Base-by-base conservation (phyloP, 2,329 filamentous ascomycete species). In the Penicillium decumbens region DNA sequence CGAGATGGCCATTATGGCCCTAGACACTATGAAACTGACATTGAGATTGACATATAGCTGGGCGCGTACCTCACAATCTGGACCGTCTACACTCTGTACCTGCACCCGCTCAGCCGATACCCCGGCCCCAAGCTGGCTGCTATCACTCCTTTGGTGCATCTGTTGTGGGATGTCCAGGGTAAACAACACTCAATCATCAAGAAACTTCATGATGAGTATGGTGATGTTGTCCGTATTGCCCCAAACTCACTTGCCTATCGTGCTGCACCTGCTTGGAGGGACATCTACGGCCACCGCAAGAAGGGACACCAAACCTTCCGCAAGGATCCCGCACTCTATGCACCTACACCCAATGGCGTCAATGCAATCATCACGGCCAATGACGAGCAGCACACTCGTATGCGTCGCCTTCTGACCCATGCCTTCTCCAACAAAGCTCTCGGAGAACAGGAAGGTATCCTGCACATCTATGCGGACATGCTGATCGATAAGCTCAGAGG, bases 241-340 rank as follows among this genome's bases (percentile, higher is more conserved):
- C 74, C 74, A 0, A 65, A 66, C 32, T 63, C 72, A 24, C 56
- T 76, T 3, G 69, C 64, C 15, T 72, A 70, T 51, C 60, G 62
- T 20, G 53, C 48, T 24, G 51, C 58, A 6, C 43, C 57, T 6
- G 64, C 62, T 15, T 71, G 65, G 65, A 66, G 66, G 42, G 65
- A 64, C 6, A 69, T 72, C 29, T 71, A 72, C 43, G 67, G 66
- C 7, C 61, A 64, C 35, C 62, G 64, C 8, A 58, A 53, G 18
- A 54, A 58, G 39, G 63, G 61, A 6, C 49, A 54, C 3, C 54
- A 50, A 35, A 39, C 53, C 3, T 63, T 62, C 24, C 43, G 56
- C 37, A 68, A 65, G 43, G 62, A 67, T 43, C 53, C 50, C 1
- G 50, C 56, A 1, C 51, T 62, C 29, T 62, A 59, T 18, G 43